Percentiles rank a stretch among this genome's conserved stretches.
These are phyloP conservation scores for Penicillium arizonense DNA, from an alignment of 495 filamentous ascomycete genomes.

Conservation along the genomic window DNA sequence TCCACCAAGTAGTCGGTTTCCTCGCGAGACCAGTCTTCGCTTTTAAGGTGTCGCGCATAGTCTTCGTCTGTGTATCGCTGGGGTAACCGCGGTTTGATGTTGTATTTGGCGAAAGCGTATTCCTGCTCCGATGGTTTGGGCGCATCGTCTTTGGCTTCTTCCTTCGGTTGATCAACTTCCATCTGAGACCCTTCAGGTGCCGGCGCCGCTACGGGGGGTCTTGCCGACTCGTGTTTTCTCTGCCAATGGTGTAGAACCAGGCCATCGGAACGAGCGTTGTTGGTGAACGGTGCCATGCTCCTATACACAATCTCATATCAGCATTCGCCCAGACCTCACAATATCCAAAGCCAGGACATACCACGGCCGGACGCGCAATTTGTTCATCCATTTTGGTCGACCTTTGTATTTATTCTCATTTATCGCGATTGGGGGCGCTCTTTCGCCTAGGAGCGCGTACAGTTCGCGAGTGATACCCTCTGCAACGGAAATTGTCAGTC, in stretches of 20 bases:
- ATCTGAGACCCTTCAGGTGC: slow-evolving; percentile 42
- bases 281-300: slow-evolving; percentile 56
- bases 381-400: slow-evolving; percentile 57
- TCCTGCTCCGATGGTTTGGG: slow-evolving; percentile 29
- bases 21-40: slow-evolving; percentile 77
- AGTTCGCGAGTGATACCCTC: slow-evolving; percentile 71
- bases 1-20: slow-evolving; percentile 90
- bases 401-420: slow-evolving; percentile 66
- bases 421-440: slow-evolving; percentile 67
- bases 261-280: slow-evolving; percentile 53
- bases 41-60: slow-evolving; percentile 73
- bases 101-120: slow-evolving; percentile 73
- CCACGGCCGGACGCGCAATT: slow-evolving; percentile 54
- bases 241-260: slow-evolving; percentile 71
- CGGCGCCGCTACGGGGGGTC: slow-evolving; percentile 20
- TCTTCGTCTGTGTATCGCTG: slow-evolving; percentile 76
- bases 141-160: slow-evolving; percentile 34
- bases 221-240: slow-evolving; percentile 37
- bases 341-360: slow-evolving; percentile 18
- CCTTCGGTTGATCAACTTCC: slow-evolving; percentile 35
- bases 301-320: slow-evolving; percentile 22
- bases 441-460: slow-evolving; percentile 62
- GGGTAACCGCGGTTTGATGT: slow-evolving; percentile 71
- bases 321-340: neutral
- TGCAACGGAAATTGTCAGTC: slow-evolving; percentile 42